Percentiles rank a stretch among this genome's conserved stretches.
These are phyloP conservation scores for Cymbopogon citratus DNA, from an alignment of 176 grass and related monocot species.

Conservation along the genomic window DNA sequence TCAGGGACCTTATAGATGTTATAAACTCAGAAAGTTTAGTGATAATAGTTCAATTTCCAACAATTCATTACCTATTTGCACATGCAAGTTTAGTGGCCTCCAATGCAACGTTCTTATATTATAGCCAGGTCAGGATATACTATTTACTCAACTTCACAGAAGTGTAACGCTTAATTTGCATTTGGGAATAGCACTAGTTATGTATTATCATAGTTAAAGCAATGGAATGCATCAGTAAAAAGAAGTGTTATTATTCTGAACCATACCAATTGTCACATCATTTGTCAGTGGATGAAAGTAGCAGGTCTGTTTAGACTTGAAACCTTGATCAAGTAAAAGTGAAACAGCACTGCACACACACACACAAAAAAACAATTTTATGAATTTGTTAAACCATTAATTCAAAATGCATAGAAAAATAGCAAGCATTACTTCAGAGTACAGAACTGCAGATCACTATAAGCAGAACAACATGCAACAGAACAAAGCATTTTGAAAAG, in stretches of 20 bases:
- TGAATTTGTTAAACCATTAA: conserved; percentile 12
- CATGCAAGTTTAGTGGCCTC: neutral
- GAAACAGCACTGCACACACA: conserved; percentile 62
- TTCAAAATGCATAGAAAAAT: conserved; percentile 15
- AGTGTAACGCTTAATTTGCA: neutral
- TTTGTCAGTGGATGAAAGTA: conserved; percentile 97
- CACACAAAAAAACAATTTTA: conserved; percentile 13
- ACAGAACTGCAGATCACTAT: neutral
- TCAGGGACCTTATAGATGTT: neutral
- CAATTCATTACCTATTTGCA: neutral
- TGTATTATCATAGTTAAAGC: neutral
- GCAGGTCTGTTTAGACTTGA: conserved; percentile 61
- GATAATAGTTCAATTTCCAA: neutral
- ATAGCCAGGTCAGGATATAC: neutral
- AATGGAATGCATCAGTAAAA: neutral
- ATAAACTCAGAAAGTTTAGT: neutral
- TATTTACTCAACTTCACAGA: neutral
- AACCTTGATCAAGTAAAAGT: conserved; percentile 82
- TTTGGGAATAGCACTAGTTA: neutral
- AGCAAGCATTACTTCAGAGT: neutral
- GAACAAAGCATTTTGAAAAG: conserved; percentile 15
- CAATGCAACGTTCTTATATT: neutral
- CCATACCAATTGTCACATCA: conserved; percentile 87
- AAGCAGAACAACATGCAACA: neutral
- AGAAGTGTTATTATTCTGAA: conserved; percentile 2